Conservation (phyloP, 768 basidiomycete genomes). For the Terana coerulea region DNA sequence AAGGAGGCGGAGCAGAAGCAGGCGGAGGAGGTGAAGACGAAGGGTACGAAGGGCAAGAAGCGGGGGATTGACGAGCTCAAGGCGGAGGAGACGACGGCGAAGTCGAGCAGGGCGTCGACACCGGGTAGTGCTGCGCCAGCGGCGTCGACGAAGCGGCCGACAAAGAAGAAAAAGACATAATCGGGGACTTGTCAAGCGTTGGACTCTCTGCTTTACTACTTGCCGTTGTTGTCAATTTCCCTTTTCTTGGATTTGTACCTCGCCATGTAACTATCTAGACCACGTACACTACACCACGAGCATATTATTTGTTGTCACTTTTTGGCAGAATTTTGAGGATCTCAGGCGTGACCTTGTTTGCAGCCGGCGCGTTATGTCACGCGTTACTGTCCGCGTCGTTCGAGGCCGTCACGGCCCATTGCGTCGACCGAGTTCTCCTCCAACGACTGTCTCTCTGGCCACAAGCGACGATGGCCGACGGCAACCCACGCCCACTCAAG, state of each 20-base stretch:
- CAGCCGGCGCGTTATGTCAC: slow-evolving; percentile 6
- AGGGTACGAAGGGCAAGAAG: slow-evolving; percentile 59
- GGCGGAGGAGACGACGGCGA: slow-evolving; percentile 37
- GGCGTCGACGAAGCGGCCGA: slow-evolving; percentile 50
- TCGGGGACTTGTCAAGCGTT: background rate
- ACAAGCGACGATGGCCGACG: slow-evolving; percentile 8
- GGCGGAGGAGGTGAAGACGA: slow-evolving; percentile 64
- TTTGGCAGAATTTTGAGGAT: too few species aligned
- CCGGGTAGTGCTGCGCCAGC: slow-evolving; percentile 43
- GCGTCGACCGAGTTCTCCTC: background rate
- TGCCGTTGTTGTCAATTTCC: slow-evolving; percentile 1
- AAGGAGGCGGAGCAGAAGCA: slow-evolving; percentile 76
- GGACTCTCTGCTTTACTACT: background rate
- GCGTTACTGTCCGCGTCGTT: slow-evolving; percentile 6
- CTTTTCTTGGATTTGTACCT: slow-evolving; percentile 6
- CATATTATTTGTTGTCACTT: background rate
- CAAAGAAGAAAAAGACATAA: slow-evolving; percentile 69
- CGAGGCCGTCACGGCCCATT: slow-evolving; percentile 2
- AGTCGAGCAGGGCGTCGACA: slow-evolving; percentile 54
- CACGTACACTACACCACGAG: background rate
- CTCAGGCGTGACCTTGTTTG: slow-evolving; percentile 3
- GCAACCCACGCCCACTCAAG: slow-evolving; percentile 16
- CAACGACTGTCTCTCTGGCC: background rate
- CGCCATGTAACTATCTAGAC: background rate
- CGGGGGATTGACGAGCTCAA: slow-evolving; percentile 68